Conservation (phyloP, 2,329 filamentous ascomycete genomes). For the Penicillium hesseltinei region DNA sequence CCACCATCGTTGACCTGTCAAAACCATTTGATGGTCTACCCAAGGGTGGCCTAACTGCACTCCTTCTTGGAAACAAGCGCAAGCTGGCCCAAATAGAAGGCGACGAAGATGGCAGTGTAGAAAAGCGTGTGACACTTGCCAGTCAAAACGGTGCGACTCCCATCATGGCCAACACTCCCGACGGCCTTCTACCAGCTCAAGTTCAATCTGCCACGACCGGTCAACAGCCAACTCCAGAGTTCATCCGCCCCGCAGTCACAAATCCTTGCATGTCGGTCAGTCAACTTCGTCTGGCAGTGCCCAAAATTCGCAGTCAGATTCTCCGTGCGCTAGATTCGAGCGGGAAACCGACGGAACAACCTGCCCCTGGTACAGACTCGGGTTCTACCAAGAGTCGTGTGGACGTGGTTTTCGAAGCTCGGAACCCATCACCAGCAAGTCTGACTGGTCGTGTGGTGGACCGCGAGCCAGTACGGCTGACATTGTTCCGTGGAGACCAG, state of each 20-base stretch:
- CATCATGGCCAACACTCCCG: slow-evolving; percentile 71
- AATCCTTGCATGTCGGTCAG: slow-evolving; percentile 79
- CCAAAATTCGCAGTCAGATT: slow-evolving; percentile 79
- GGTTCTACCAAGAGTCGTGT: slow-evolving; percentile 52
- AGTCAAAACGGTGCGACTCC: slow-evolving; percentile 67
- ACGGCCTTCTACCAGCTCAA: slow-evolving; percentile 75
- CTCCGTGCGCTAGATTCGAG: slow-evolving; percentile 69
- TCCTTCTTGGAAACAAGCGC: slow-evolving; percentile 90
- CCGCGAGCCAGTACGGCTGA: slow-evolving; percentile 80
- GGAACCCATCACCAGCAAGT: slow-evolving; percentile 67
- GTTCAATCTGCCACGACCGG: slow-evolving; percentile 60
- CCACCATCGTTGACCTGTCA: slow-evolving; percentile 82
- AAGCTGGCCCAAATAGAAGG: slow-evolving; percentile 72
- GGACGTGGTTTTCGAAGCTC: slow-evolving; percentile 80
- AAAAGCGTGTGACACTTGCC: slow-evolving; percentile 59
- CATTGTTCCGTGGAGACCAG: slow-evolving; percentile 74
- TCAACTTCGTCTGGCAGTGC: slow-evolving; percentile 82
- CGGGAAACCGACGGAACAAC: slow-evolving; percentile 46
- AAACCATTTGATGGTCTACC: slow-evolving; percentile 93
- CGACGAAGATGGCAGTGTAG: slow-evolving; percentile 66
- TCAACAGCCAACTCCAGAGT: slow-evolving; percentile 71
- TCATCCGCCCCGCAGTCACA: slow-evolving; percentile 80
- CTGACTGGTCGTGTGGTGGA: slow-evolving; percentile 60
- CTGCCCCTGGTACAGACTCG: slow-evolving; percentile 35
- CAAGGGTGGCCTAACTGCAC: slow-evolving; percentile 77